A percentile compares a stretch with the other conserved stretches of the same genome.
Evolutionary conservation across 371 early-diverging fungal species (phyloP).

Genomic region (Mortierella sp.): DNA sequence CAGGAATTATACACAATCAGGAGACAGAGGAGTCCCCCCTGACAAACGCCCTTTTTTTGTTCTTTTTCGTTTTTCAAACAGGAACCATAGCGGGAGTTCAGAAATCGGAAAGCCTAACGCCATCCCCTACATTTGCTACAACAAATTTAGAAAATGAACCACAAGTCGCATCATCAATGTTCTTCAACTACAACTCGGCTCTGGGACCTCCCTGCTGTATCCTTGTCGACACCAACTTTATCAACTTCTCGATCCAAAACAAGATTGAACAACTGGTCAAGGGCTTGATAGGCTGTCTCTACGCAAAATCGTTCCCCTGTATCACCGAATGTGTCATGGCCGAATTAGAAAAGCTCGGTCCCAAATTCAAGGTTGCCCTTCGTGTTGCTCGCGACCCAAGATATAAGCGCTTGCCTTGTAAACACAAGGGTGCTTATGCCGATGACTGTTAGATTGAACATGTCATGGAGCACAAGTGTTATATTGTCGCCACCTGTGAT

Average conservation of each 20-base stretch:
- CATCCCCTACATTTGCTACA: not conserved
- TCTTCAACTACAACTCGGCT: conserved; percentile 97
- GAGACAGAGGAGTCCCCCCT: no score
- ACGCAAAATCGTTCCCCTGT: conserved; percentile 97
- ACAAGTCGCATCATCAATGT: conserved; percentile 96
- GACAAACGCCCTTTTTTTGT: no score
- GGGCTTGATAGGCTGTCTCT: conserved; percentile 99
- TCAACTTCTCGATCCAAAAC: conserved; percentile 99
- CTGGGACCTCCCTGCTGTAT: conserved; percentile 99
- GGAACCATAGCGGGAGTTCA: not conserved
- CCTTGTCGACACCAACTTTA: conserved; percentile 99
- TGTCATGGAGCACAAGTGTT: conserved; percentile 97
- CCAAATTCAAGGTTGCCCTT: conserved; percentile 97
- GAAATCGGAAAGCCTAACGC: not conserved
- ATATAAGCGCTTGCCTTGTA: conserved; percentile 97
- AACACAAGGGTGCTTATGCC: conserved; percentile 99
- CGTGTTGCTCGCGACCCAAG: conserved; percentile 96
- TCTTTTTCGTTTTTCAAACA: no score
- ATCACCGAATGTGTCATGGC: conserved; percentile 99
- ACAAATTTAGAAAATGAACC: conserved; percentile 63
- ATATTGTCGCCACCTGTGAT: conserved; percentile 99
- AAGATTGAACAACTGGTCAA: conserved; percentile 98
- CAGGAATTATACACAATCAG: not conserved
- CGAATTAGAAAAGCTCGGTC: conserved; percentile 99
- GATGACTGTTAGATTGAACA: conserved; percentile 99